A percentile compares a stretch with the other conserved stretches of the same genome.
phyloP scores from a whole-genome alignment of 2,329 filamentous ascomycete genomes.

The Anthostomella pinea region DNA sequence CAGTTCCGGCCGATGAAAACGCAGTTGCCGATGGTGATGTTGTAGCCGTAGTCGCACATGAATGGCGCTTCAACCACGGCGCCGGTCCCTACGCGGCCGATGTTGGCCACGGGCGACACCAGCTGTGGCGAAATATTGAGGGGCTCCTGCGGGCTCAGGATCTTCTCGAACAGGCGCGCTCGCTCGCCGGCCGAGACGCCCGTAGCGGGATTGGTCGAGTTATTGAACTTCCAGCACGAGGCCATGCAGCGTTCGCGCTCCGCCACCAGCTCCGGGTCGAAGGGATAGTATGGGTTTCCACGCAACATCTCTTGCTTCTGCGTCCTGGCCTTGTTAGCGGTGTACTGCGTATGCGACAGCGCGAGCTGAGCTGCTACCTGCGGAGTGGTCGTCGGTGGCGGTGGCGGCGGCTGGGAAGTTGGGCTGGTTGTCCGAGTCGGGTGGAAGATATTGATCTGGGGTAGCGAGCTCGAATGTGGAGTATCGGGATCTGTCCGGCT shows the following conservation, averaged over 20 bases:
- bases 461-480: slow-evolving; percentile 49
- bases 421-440: slow-evolving; percentile 50
- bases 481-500: slow-evolving; percentile 55
- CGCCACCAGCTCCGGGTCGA: slow-evolving; percentile 71
- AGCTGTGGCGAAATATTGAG: slow-evolving; percentile 55
- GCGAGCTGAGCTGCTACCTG: slow-evolving; percentile 60
- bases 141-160: slow-evolving; percentile 61
- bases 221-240: slow-evolving; percentile 84
- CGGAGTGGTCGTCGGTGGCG: slow-evolving; percentile 40
- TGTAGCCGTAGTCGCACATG: slow-evolving; percentile 92
- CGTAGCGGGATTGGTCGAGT: slow-evolving; percentile 70
- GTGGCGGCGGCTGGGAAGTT: slow-evolving; percentile 26
- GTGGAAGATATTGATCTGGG: slow-evolving; percentile 57
- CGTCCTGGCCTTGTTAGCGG: slow-evolving; percentile 44
- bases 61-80: slow-evolving; percentile 85
- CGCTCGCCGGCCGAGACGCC: slow-evolving; percentile 69
- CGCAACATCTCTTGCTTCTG: slow-evolving; percentile 91
- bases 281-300: slow-evolving; percentile 76
- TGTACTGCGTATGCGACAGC: slow-evolving; percentile 53
- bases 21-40: slow-evolving; percentile 82
- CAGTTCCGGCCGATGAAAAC: slow-evolving; percentile 82
- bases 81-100: slow-evolving; percentile 67
- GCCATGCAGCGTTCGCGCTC: slow-evolving; percentile 83
- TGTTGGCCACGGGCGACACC: slow-evolving; percentile 49
- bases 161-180: slow-evolving; percentile 66